Evolutionary conservation across 1,139 yeast species (phyloP), one percentile per base, ranked within the genome.

Genomic region (Hyphopichia fennica): DNA sequence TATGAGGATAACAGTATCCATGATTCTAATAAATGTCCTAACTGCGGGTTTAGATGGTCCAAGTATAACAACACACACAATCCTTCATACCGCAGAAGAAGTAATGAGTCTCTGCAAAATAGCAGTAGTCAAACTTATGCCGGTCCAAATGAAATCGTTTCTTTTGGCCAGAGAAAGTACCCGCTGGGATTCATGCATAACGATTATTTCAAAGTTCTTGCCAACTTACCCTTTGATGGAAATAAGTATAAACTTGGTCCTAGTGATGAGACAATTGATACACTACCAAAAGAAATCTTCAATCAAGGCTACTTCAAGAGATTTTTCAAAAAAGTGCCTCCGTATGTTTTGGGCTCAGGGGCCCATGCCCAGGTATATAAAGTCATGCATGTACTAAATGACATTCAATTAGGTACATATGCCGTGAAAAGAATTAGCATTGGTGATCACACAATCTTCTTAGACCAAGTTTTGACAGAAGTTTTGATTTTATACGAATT

Each of bases 361-460:
- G 87, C 95, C 8, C 79, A 88, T 47, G 96, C 96, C 0, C 81
- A 85, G 25, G 96, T 90, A 3, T 85, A 79, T 56, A 80, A 88
- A 54, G 97, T 90, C 8, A 87, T 82, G 44, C 97, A 90, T 58
- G 75, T 79, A 17, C 72, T 90, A 27, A 84, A 87, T 49, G 84
- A 84, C 8, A 75, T 84, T 20, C 75, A 83, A 16, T 60, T 90
- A 31, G 97, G 97, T 0, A 69, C 79, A 0, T 90, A 86, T 69
- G 96, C 96, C 0, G 69, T 89, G 40, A 90, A 90, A 53, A 81
- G 90, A 51, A 87, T 90, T 6, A 84, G 93, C 7, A 85, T 90
- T 36, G 96, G 96, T 0, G 81, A 86, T 52, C 83, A 85, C 52
- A 74, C 82, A 43, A 72, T 71, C 22, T 81, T 87, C 72, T 72